Evolutionary conservation across 1,139 yeast genomes (phyloP).

Genomic region (Spencermartinsiella ligniputridi): DNA sequence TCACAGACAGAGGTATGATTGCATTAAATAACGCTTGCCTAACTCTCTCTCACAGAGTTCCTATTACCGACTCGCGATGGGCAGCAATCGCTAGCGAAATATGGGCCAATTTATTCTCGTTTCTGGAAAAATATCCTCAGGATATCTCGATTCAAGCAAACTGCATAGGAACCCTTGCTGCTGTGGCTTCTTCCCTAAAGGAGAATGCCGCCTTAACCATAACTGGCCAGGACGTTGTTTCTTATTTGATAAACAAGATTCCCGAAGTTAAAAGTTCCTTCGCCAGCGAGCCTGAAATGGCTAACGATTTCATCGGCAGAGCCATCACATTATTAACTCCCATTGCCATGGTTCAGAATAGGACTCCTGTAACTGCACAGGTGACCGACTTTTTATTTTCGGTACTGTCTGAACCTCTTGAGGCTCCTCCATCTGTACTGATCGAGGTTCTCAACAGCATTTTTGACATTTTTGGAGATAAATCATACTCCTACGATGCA

Average conservation of each 20-base stretch:
- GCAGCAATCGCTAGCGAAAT: slow-evolving; percentile 23
- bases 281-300: slow-evolving; percentile 18
- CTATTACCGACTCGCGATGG: slow-evolving; percentile 24
- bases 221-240: slow-evolving; percentile 15
- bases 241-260: slow-evolving; percentile 9
- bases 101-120: slow-evolving; percentile 26
- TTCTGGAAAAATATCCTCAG: slow-evolving; percentile 23
- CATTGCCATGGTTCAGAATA: slow-evolving; percentile 44
- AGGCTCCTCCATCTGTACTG: slow-evolving; percentile 38
- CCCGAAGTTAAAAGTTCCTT: slow-evolving; percentile 7
- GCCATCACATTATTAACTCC: slow-evolving; percentile 50
- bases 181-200: slow-evolving; percentile 46
- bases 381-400: slow-evolving; percentile 23
- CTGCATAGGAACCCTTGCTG: slow-evolving; percentile 59
- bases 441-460: slow-evolving; percentile 61
- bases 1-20: slow-evolving; percentile 49
- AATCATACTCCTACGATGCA: slow-evolving; percentile 57
- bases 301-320: slow-evolving; percentile 25
- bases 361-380: slow-evolving; percentile 41
- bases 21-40: slow-evolving; percentile 60
- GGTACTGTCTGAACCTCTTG: slow-evolving; percentile 32
- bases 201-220: slow-evolving; percentile 29
- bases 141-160: slow-evolving; percentile 43
- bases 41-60: slow-evolving; percentile 27
- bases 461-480: slow-evolving; percentile 82